phyloP scores from a whole-genome alignment of 345 rosid genomes.

The Streptanthus diversifolius region DNA sequence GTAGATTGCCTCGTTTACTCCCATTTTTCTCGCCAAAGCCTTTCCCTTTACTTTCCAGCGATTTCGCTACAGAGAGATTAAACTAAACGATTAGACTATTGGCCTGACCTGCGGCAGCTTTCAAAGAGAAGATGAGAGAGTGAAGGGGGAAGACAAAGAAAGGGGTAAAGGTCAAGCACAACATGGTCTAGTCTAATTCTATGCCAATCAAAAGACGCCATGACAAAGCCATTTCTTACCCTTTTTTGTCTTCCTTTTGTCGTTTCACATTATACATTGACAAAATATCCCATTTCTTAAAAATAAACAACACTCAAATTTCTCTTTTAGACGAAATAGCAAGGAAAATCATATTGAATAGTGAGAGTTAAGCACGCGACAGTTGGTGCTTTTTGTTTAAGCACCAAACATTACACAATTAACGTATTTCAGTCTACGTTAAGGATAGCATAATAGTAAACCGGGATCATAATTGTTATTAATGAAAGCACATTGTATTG shows the following conservation, averaged over 20 bases:
- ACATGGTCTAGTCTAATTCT: conserved; percentile 30
- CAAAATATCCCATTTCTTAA: background rate
- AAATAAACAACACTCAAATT: no score
- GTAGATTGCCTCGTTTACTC: background rate
- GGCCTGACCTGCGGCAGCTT: conserved; percentile 42
- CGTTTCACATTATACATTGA: background rate
- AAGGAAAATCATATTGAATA: background rate
- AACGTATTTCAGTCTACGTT: background rate
- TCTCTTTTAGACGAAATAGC: no score
- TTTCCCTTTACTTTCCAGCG: background rate
- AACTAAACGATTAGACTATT: conserved; percentile 14
- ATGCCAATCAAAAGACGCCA: conserved; percentile 36
- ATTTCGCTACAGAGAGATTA: conserved; percentile 8
- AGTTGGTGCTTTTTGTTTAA: background rate
- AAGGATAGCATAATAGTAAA: no score
- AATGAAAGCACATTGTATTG: background rate
- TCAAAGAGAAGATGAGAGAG: conserved; percentile 15
- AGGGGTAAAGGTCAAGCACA: conserved; percentile 2
- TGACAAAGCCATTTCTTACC: conserved; percentile 13
- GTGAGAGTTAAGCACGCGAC: background rate
- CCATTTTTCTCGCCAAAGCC: background rate
- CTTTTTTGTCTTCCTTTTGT: background rate
- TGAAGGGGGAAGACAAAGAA: conserved; percentile 17
- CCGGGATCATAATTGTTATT: no score
- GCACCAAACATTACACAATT: background rate